Evolutionary conservation across 352 stramenopile genomes (phyloP), one percentile per base, ranked within the genome.

Genomic region (Hyaloperonospora brassicae): DNA sequence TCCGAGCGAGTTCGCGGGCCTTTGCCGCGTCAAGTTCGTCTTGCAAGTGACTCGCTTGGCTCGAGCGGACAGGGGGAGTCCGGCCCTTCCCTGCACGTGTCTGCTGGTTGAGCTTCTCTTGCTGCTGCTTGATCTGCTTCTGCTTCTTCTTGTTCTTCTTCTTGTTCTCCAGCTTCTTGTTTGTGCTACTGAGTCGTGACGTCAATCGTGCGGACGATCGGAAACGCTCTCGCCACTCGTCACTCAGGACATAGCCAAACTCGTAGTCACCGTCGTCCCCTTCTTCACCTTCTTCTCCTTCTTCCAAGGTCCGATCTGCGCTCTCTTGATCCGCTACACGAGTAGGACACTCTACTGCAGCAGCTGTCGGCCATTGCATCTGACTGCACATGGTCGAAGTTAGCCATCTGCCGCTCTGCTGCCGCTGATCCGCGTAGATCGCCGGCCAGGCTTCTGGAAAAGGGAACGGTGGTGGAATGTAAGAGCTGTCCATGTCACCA

Each of bases 391-490:
- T 71, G 10, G 30, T 58, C 0, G 77, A 73, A 9, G 59, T 79
- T 17, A 93, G 67, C 82, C 82, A 92, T 14, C 25, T 50, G 27
- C 27, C 27, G 22, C 40, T 49, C 27, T 52, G 57, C 22, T 77
- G 64, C 4, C 62, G 59, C 38, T 73, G 61, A 39, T 68, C 51
- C 0, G 52, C 40, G 36, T 82, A 75, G 23, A 89, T 41, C 38
- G 52, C 43, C 41, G 68, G 59, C 82, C 82, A 93, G 35, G 57
- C 66, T 50, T 87, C 72, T 14, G 77, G 78, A 57, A 93, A 89
- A 58, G 82, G 82, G 64, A 79, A 93, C 55, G 82, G 82, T 55
- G 82, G 82, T 46, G 76, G 82, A 47, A 89, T 80, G 54, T 73
- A 79, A 7, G 50, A 52, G 45, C 58, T 50, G 41, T 62, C 62